These are phyloP conservation scores for Tulasnella sp. DNA, from an alignment of 768 basidiomycete species.

Conservation along the genomic window DNA sequence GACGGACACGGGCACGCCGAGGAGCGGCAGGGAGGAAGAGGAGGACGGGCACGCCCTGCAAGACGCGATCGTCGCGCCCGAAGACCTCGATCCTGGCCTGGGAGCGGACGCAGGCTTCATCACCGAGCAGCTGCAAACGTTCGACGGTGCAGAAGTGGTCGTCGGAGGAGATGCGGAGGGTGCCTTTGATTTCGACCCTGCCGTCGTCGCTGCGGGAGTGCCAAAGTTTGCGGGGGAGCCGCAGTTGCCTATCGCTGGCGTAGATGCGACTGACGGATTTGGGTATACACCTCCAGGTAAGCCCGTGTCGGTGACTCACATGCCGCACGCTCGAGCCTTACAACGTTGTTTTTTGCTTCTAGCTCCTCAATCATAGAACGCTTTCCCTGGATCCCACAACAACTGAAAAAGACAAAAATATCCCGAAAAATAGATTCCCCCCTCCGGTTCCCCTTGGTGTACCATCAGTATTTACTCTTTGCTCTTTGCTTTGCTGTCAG, in stretches of 20 bases:
- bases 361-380: background rate
- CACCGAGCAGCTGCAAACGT: background rate
- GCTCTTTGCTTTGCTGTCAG: background rate
- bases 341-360: background rate
- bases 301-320: background rate
- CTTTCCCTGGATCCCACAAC: background rate
- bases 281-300: background rate
- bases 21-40: background rate
- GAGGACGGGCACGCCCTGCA: background rate
- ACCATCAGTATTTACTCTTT: conserved; percentile 8
- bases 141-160: background rate
- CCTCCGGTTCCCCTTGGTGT: background rate
- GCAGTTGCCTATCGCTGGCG: background rate
- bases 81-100: conserved; percentile 4
- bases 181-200: background rate
- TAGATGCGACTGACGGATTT: conserved; percentile 2
- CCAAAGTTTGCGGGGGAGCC: background rate
- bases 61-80: background rate
- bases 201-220: background rate
- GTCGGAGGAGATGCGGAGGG: background rate
- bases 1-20: background rate
- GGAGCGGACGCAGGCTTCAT: conserved; percentile 6
- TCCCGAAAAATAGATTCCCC: background rate
- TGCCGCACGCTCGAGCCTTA: background rate
- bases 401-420: background rate